phyloP scores from a whole-genome alignment of 2,329 filamentous ascomycete genomes.

The Neopestalotiopsis sp. region DNA sequence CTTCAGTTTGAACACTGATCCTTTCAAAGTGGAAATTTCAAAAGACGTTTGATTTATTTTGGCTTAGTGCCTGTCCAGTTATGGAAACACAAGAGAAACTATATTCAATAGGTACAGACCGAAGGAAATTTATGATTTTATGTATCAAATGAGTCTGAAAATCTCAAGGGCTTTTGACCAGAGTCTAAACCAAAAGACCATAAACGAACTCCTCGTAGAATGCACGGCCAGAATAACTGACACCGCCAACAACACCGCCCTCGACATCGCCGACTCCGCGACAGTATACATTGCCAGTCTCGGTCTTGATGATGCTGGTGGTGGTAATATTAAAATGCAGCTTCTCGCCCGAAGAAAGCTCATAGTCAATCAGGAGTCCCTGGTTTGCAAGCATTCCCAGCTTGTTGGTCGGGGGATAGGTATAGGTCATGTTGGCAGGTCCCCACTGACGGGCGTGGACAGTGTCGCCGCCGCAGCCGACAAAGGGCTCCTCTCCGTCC shows the following conservation, averaged over 20 bases:
- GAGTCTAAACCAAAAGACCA: not conserved
- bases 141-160: too few species aligned
- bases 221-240: not conserved
- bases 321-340: not conserved
- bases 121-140: too few species aligned
- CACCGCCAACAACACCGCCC: not conserved
- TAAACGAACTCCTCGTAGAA: not conserved
- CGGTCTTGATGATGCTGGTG: not conserved
- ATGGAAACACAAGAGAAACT: too few species aligned
- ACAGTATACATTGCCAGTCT: not conserved
- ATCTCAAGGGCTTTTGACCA: too few species aligned
- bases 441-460: not conserved
- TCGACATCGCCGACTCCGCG: not conserved
- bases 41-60: too few species aligned
- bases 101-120: too few species aligned
- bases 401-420: not conserved
- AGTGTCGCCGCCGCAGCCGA: not conserved
- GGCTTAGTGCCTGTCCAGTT: too few species aligned
- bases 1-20: too few species aligned
- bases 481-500: not conserved
- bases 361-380: not conserved
- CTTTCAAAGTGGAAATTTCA: too few species aligned
- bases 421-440: not conserved
- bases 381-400: not conserved
- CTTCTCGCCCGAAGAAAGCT: not conserved